Base-by-base conservation (phyloP, 2,329 filamentous ascomycete species). In the Aspergillus neotritici region DNA sequence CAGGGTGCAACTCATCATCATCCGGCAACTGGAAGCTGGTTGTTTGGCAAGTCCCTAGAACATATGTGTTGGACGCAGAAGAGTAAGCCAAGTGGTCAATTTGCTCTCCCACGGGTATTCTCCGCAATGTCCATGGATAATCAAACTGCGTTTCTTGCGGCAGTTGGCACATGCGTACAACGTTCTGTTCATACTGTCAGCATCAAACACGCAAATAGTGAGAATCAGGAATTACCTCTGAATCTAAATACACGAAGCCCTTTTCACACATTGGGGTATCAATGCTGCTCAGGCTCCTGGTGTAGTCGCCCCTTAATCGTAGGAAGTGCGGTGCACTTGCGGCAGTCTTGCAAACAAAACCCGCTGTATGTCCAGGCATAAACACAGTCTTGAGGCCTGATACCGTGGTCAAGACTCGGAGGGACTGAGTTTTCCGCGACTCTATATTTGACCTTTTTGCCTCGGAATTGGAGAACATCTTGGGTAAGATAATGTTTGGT, bases 221-320 rank as follows among this genome's bases (percentile, higher is more conserved):
- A 12, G 15, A 21, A 5, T 25, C 6, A 3, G n/a, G 14, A 31
- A 59, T 53, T 56, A 75, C 74, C 49, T 70, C 63, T 12, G 73
- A 76, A 65, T 94, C 86, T 17, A 87, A 75, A 58, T 89, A 93
- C 32, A 90, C 84, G 60, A 96, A 94, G 0, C 90, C 90, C 43
- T 80, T 76, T 44, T 90, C 82, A 58, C 87, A 93, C 5, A 83
- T 46, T 3, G 47, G 30, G 2, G 48, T 89, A 61, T 94, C 80
- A 61, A 95, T 87, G 1, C 80, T 71, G 50, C 83, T 87, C 55
- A 97, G 74, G 38, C 83, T 81, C 31, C 82, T 78, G 3, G 91
- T 81, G 6, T 79, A 78, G 11, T 75, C 71, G 0, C 85, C 84
- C 47, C 83, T 79, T 1, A 96, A 70, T 9, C 79, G 76, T n/a